A percentile compares a stretch with the other conserved stretches of the same genome.
These are phyloP conservation scores for Cystofilobasidium ferigula DNA, from an alignment of 768 basidiomycete genomes.

Conservation along the genomic window DNA sequence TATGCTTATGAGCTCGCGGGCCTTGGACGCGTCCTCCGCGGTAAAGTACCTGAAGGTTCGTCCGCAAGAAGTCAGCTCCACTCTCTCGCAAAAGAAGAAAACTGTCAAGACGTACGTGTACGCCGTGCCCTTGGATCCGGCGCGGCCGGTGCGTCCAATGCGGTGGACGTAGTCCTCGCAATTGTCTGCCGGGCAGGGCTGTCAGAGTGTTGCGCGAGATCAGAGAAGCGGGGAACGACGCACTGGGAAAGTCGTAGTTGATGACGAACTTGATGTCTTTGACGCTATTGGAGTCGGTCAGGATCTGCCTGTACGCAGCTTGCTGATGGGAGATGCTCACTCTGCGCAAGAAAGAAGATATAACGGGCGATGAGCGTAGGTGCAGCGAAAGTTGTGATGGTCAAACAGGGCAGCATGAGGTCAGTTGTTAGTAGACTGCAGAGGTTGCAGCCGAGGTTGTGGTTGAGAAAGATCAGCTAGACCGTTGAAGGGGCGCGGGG, in stretches of 20 bases:
- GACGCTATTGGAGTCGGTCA: too few species aligned
- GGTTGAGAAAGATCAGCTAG: too few species aligned
- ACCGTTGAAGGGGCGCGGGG: too few species aligned
- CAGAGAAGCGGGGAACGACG: background rate
- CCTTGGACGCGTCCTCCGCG: conserved; percentile 64
- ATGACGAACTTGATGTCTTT: conserved; percentile 98
- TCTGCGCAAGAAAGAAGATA: too few species aligned
- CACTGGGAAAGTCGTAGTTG: conserved; percentile 73
- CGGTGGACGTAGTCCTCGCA: conserved; percentile 36
- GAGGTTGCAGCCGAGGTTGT: too few species aligned
- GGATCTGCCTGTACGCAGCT: too few species aligned
- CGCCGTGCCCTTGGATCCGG: conserved; percentile 72
- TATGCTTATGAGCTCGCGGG: conserved; percentile 78
- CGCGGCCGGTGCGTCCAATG: conserved; percentile 70
- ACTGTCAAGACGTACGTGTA: conserved; percentile 73
- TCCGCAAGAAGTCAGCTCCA: background rate
- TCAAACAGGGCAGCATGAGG: too few species aligned
- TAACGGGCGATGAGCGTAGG: too few species aligned
- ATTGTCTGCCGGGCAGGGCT: conserved; percentile 83
- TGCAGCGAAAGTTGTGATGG: too few species aligned
- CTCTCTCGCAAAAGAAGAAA: background rate
- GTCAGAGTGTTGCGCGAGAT: too few species aligned
- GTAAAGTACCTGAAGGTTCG: background rate
- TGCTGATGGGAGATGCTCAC: too few species aligned
- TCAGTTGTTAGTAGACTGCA: too few species aligned